Conservation (phyloP, 2,329 filamentous ascomycete species). For the Aspergillus sp. region DNA sequence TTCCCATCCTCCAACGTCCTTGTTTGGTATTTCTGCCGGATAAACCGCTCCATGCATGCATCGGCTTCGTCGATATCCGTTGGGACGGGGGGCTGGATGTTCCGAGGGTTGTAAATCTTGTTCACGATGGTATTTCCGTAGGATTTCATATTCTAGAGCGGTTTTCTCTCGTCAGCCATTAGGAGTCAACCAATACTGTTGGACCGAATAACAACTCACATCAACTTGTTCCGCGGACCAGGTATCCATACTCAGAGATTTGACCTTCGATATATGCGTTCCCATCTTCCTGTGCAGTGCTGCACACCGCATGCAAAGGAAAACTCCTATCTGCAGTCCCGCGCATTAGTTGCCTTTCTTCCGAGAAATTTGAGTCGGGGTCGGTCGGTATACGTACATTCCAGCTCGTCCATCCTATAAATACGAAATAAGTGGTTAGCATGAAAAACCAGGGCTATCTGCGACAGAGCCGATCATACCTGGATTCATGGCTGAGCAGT, state of each 20-base stretch:
- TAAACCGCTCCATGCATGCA: conserved; percentile 91
- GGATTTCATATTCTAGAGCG: conserved; percentile 80
- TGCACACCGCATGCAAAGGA: conserved; percentile 97
- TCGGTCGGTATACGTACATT: conserved; percentile 62
- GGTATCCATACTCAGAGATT: conserved; percentile 97
- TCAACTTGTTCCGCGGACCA: conserved; percentile 97
- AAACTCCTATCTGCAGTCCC: conserved; percentile 73
- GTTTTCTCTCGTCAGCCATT: background rate
- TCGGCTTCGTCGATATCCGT: conserved; percentile 91
- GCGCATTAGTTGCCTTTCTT: conserved; percentile 16
- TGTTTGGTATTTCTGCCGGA: conserved; percentile 88
- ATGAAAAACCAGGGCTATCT: background rate
- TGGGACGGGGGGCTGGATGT: conserved; percentile 78
- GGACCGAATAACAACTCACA: conserved; percentile 56
- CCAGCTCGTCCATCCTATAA: conserved; percentile 89
- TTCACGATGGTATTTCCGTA: conserved; percentile 86
- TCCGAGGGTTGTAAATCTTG: conserved; percentile 82
- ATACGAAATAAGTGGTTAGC: conserved; percentile 9
- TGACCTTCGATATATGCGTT: conserved; percentile 97
- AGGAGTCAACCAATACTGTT: background rate
- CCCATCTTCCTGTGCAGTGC: conserved; percentile 93
- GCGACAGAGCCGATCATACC: conserved; percentile 51
- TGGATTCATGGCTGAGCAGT: conserved; percentile 89
- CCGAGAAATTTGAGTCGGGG: background rate
- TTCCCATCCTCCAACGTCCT: conserved; percentile 52